These are phyloP conservation scores for Xylariaceae sp. DNA, from an alignment of 2,329 filamentous ascomycete genomes.

Conservation along the genomic window DNA sequence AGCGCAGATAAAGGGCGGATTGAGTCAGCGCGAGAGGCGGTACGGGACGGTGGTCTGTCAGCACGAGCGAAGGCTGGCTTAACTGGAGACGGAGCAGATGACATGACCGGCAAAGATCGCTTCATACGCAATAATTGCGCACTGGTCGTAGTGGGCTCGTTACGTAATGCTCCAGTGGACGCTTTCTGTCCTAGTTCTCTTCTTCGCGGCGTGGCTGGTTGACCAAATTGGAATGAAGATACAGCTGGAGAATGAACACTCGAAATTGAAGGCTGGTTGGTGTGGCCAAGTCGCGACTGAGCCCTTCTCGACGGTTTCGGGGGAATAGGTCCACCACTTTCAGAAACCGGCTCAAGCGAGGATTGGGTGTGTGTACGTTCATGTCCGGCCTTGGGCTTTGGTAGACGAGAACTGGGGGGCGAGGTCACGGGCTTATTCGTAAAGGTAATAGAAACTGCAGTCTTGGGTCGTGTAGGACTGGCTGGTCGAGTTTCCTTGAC, in stretches of 20 bases:
- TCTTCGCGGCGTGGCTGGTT: constrained; percentile 63
- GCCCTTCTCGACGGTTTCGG: constrained; percentile 60
- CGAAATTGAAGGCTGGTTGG: constrained; percentile 68
- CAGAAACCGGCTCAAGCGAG: constrained; percentile 88
- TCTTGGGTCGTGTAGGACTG: constrained; percentile 72
- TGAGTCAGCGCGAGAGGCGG: constrained; percentile 56
- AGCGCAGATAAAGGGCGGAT: constrained; percentile 54
- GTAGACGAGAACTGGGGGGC: constrained; percentile 68
- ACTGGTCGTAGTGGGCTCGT: constrained; percentile 66
- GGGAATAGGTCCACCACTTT: constrained; percentile 75
- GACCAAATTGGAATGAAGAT: constrained; percentile 55
- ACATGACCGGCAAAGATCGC: constrained; percentile 65
- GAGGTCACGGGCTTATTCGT: constrained; percentile 70
- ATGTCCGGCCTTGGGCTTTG: constrained; percentile 69
- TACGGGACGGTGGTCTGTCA: constrained; percentile 64
- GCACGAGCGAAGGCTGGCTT: constrained; percentile 52
- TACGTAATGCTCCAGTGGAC: constrained; percentile 57
- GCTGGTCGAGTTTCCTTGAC: constrained; percentile 71
- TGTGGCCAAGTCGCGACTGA: constrained; percentile 69
- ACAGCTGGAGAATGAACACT: constrained; percentile 65
- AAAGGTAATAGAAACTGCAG: constrained; percentile 86
- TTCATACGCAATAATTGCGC: constrained; percentile 68
- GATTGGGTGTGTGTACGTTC: constrained; percentile 70
- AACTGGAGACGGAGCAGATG: constrained; percentile 52
- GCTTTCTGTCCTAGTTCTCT: constrained; percentile 60